Evolutionary conservation across 2,329 filamentous ascomycete genomes (phyloP).

Genomic region (Dothiorella sarmentorum): DNA sequence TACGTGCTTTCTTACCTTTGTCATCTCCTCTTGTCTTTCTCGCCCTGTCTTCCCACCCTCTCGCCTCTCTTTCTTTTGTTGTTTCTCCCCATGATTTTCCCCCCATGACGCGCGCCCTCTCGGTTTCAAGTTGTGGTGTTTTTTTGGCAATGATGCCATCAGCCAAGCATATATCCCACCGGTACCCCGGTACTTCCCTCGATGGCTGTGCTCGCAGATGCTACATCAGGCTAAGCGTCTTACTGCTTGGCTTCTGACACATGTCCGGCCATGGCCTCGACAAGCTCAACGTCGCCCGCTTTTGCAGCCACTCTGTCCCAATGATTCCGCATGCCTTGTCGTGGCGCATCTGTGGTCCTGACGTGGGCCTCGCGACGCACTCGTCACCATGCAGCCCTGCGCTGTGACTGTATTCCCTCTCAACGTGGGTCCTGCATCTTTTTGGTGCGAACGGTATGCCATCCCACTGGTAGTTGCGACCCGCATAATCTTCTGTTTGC

Average conservation of each 20-base stretch:
- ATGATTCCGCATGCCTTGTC: background rate
- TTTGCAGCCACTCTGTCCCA: background rate
- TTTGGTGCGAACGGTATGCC: background rate
- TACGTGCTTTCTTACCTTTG: background rate
- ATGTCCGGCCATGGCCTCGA: constrained; percentile 7
- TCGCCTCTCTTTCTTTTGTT: background rate
- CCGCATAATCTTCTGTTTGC: background rate
- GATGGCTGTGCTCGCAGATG: background rate
- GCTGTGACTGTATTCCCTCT: too few species aligned
- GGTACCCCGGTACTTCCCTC: background rate
- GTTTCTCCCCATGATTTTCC: too few species aligned
- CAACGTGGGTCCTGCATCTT: background rate
- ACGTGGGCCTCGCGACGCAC: background rate
- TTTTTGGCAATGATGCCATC: too few species aligned
- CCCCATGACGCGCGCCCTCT: too few species aligned
- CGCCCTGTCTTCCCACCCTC: background rate
- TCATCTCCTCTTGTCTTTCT: background rate
- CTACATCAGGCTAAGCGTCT: background rate
- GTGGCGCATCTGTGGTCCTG: background rate
- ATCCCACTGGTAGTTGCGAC: background rate
- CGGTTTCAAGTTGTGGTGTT: too few species aligned
- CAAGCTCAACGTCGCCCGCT: constrained; percentile 2
- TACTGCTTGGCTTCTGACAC: constrained; percentile 12
- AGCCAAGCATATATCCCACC: background rate
- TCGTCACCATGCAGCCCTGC: background rate